phyloP scores from a whole-genome alignment of 495 filamentous ascomycete species.

The Bryoglossum gracile region DNA sequence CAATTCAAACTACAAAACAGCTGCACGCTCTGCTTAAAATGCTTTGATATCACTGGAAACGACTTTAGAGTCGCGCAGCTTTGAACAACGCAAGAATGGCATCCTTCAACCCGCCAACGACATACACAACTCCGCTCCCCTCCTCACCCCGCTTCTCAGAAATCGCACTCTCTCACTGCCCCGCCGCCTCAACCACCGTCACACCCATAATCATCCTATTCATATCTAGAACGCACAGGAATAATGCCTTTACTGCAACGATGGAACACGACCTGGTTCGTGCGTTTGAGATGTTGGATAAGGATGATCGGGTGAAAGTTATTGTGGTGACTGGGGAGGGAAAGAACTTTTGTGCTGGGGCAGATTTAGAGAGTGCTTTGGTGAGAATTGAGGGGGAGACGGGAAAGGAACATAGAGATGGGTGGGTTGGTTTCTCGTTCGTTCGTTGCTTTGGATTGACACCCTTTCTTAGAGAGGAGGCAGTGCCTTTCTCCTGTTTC shows the following conservation, averaged over 20 bases:
- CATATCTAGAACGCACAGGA: not conserved
- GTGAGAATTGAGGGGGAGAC: not conserved
- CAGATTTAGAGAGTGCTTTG: conserved; percentile 48
- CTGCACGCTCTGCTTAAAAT: not conserved
- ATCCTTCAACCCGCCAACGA: not conserved
- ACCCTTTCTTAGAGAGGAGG: not conserved
- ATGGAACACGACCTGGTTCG: conserved; percentile 5
- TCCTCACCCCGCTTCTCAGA: not conserved
- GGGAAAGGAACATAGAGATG: conserved; percentile 6
- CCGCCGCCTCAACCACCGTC: not conserved
- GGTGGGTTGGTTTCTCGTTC: not conserved
- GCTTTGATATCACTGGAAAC: no score
- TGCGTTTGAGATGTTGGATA: conserved; percentile 1
- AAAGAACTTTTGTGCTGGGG: conserved; percentile 55
- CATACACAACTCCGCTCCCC: not conserved
- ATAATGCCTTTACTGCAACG: conserved; percentile 5
- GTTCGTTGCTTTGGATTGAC: not conserved
- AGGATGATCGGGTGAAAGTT: conserved; percentile 46
- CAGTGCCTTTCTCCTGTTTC: no score
- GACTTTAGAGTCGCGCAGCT: no score
- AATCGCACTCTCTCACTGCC: not conserved
- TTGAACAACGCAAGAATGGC: no score
- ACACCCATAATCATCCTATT: not conserved
- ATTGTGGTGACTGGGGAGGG: conserved; percentile 45
- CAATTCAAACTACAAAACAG: no score